These are phyloP conservation scores for Spathaspora boniae DNA, from an alignment of 805 yeast genomes.

Conservation along the genomic window DNA sequence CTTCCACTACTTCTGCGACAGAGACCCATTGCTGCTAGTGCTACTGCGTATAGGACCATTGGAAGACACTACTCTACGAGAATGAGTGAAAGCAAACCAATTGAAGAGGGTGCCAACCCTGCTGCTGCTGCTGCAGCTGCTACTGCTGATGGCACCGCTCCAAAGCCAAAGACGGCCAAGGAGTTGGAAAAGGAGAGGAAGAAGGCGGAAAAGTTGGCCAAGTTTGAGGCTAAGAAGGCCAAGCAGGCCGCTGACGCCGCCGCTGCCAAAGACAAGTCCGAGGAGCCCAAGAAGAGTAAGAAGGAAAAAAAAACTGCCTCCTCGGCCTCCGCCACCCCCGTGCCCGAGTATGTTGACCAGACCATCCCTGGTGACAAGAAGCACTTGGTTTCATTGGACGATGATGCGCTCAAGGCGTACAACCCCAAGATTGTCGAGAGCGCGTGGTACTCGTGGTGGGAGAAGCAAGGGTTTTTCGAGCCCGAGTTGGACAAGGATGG, in stretches of 20 bases:
- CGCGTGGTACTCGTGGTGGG: slow-evolving; percentile 99
- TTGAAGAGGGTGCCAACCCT: slow-evolving; percentile 2
- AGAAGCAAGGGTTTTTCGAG: slow-evolving; percentile 76
- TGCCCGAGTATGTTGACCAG: slow-evolving; percentile 80
- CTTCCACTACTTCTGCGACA: neutral
- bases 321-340: slow-evolving; percentile 29
- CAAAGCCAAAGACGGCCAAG: slow-evolving; percentile 65
- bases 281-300: slow-evolving; percentile 55
- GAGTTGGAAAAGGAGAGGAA: slow-evolving; percentile 83
- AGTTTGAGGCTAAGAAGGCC: slow-evolving; percentile 81
- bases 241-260: slow-evolving; percentile 42
- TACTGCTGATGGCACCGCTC: slow-evolving; percentile 15
- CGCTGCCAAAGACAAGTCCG: slow-evolving; percentile 18
- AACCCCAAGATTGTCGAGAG: slow-evolving; percentile 91
- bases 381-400: slow-evolving; percentile 78
- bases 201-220: slow-evolving; percentile 83
- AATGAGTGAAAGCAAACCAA: slow-evolving; percentile 13
- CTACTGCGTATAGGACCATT: neutral
- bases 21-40: neutral
- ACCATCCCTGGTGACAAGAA: slow-evolving; percentile 92
- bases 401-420: slow-evolving; percentile 91
- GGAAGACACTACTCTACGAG: neutral
- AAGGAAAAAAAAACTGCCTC: slow-evolving; percentile 66
- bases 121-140: slow-evolving; percentile 8
- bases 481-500: slow-evolving; percentile 83